Evolutionary conservation across 2,329 filamentous ascomycete genomes (phyloP).

Genomic region (Alternaria brassicicola): DNA sequence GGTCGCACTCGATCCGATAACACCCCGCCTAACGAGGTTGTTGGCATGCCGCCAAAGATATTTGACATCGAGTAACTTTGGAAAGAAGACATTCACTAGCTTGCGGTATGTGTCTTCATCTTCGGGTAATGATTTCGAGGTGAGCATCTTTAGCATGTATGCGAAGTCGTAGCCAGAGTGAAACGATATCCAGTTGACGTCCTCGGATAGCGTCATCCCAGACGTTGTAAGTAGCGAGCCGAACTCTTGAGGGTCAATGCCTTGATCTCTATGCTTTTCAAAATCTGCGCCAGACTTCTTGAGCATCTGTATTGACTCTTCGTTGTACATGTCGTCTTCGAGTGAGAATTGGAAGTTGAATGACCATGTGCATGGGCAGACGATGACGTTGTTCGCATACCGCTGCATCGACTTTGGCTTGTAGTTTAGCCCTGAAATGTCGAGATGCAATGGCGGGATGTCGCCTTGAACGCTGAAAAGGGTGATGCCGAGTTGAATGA

Average conservation of each 20-base stretch:
- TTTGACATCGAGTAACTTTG: constrained; percentile 93
- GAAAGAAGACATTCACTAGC: constrained; percentile 91
- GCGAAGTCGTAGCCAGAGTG: constrained; percentile 98
- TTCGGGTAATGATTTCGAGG: constrained; percentile 80
- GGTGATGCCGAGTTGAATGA: constrained; percentile 95
- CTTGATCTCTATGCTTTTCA: constrained; percentile 78
- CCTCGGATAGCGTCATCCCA: constrained; percentile 83
- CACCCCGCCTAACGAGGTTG: constrained; percentile 63
- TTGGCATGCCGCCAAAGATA: constrained; percentile 91
- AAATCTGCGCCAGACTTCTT: constrained; percentile 95
- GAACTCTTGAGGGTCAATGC: constrained; percentile 89
- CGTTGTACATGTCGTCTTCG: constrained; percentile 96
- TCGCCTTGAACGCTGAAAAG: constrained; percentile 92
- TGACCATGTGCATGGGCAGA: constrained; percentile 91
- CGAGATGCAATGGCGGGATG: constrained; percentile 73
- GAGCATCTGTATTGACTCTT: constrained; percentile 90
- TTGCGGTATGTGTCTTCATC: constrained; percentile 89
- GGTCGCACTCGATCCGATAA: constrained; percentile 56
- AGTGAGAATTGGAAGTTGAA: constrained; percentile 99
- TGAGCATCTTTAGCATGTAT: constrained; percentile 92
- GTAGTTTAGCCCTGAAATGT: constrained; percentile 51
- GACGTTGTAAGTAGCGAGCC: constrained; percentile 89
- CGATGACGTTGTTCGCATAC: constrained; percentile 60
- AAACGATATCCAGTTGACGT: constrained; percentile 96
- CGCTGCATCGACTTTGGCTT: constrained; percentile 54